Conservation (phyloP, 805 yeast species). For the Dipodascopsis tothii region DNA sequence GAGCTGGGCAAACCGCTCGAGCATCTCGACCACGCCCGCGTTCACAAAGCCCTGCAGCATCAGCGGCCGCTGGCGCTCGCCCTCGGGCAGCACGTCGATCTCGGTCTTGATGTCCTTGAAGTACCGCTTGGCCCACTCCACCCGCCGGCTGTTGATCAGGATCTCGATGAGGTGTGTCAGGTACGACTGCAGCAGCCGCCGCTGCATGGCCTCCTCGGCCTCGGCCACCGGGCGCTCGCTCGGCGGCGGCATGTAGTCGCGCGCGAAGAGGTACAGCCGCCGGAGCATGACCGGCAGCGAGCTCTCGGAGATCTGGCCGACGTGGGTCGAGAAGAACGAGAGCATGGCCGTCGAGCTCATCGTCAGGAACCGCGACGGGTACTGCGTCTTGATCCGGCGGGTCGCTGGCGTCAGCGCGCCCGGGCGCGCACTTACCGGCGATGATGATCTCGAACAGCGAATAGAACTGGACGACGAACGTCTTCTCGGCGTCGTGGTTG, state of each 20-base stretch:
- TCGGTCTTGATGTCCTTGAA: constrained; percentile 30
- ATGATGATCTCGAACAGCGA: constrained; percentile 57
- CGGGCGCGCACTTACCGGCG: constrained; percentile 26
- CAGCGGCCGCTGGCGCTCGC: constrained; percentile 26
- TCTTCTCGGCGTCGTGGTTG: constrained; percentile 18
- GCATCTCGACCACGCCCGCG: constrained; percentile 31
- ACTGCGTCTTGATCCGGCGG: constrained; percentile 54
- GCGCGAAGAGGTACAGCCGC: constrained; percentile 49
- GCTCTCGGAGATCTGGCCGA: constrained; percentile 28
- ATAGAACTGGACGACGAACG: constrained; percentile 54
- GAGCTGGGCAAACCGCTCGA: constrained; percentile 42
- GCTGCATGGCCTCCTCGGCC: constrained; percentile 45
- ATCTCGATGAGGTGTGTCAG: constrained; percentile 47
- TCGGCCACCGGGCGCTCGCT: constrained; percentile 38
- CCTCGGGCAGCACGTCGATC: constrained; percentile 26
- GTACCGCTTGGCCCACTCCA: constrained; percentile 30
- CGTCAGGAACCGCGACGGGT: constrained; percentile 73
- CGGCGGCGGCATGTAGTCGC: constrained; percentile 45
- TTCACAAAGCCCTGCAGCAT: constrained; percentile 21
- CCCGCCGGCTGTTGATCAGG: constrained; percentile 29
- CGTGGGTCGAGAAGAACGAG: constrained; percentile 43
- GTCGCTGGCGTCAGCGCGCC: neutral
- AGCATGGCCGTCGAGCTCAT: constrained; percentile 57
- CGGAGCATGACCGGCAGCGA: constrained; percentile 44
- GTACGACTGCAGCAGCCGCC: constrained; percentile 56